Evolutionary conservation across 352 stramenopile genomes (phyloP).

Genomic region (Peronospora belbahrii): DNA sequence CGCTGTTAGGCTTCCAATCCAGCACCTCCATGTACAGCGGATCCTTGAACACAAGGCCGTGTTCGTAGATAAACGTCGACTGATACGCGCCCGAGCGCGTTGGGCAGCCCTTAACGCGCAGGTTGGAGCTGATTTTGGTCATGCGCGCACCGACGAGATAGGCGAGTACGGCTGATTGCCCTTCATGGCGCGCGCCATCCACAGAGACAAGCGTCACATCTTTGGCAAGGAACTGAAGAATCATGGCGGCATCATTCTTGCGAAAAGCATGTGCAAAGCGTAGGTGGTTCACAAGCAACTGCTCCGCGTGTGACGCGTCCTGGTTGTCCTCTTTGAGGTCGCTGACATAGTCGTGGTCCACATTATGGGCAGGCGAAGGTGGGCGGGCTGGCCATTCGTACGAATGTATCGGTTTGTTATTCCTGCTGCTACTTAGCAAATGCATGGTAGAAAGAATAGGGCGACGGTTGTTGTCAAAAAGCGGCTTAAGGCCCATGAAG

Average conservation of each 20-base stretch:
- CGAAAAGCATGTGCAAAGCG: conserved; percentile 63
- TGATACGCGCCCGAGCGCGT: conserved; percentile 38
- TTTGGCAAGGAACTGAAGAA: conserved; percentile 56
- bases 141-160: conserved; percentile 62
- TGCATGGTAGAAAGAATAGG: conserved; percentile 7
- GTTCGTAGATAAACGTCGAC: conserved; percentile 69
- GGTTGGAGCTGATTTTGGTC: conserved; percentile 56
- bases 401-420: conserved; percentile 1
- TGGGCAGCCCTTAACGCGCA: conserved; percentile 59
- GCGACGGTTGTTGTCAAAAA: not conserved
- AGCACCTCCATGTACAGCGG: conserved; percentile 61
- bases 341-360: conserved; percentile 3
- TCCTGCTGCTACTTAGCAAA: conserved; percentile 3
- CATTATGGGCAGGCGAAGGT: conserved; percentile 11
- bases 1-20: conserved; percentile 40
- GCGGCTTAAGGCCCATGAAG: conserved; percentile 19
- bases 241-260: conserved; percentile 61
- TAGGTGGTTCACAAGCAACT: conserved; percentile 49
- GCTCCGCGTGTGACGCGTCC: conserved; percentile 24
- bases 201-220: conserved; percentile 45
- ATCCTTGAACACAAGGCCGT: conserved; percentile 62
- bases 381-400: conserved; percentile 14
- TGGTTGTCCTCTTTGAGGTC: conserved; percentile 9
- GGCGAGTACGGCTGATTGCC: conserved; percentile 56
- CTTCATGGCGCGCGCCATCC: conserved; percentile 38